A percentile compares a stretch with the other conserved stretches of the same genome.
phyloP scores from a whole-genome alignment of 805 yeast species.

The Cyberlindnera maritima region DNA sequence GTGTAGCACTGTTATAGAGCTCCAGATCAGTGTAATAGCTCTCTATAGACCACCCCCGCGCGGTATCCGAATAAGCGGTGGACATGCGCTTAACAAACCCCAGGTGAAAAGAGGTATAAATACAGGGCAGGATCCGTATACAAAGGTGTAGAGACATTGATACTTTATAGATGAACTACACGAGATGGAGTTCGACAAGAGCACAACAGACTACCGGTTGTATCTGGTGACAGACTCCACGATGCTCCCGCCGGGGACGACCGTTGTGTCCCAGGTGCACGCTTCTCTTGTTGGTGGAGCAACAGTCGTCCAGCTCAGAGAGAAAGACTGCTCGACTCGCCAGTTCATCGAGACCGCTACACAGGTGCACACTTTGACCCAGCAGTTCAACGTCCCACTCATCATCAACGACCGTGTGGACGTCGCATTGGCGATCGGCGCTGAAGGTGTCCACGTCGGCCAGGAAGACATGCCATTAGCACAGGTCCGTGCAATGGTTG shows the following conservation, averaged over 20 bases:
- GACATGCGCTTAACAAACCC: slow-evolving; percentile 1
- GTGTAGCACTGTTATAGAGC: no score
- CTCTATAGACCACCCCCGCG: background rate
- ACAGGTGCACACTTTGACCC: slow-evolving; percentile 60
- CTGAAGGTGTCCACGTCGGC: slow-evolving; percentile 92
- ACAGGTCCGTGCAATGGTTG: slow-evolving; percentile 60
- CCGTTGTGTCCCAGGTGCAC: slow-evolving; percentile 60
- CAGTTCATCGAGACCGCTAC: slow-evolving; percentile 63
- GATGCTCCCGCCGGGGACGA: slow-evolving; percentile 60
- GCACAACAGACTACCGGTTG: slow-evolving; percentile 47
- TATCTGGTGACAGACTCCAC: slow-evolving; percentile 81
- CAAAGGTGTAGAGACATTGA: no score
- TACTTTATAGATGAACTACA: no score
- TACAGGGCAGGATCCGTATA: no score
- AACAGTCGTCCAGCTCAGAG: slow-evolving; percentile 81
- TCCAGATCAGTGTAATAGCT: no score
- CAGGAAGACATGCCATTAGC: slow-evolving; percentile 74
- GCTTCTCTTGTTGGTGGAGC: slow-evolving; percentile 68
- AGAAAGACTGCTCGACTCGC: slow-evolving; percentile 66
- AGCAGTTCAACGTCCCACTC: slow-evolving; percentile 60
- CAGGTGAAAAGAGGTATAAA: background rate
- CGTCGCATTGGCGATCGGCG: slow-evolving; percentile 84
- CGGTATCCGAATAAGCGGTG: background rate
- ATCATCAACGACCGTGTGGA: slow-evolving; percentile 86
- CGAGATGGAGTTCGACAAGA: background rate